phyloP scores from a whole-genome alignment of 1,284 basidiomycete species.

The Irpex sp. region DNA sequence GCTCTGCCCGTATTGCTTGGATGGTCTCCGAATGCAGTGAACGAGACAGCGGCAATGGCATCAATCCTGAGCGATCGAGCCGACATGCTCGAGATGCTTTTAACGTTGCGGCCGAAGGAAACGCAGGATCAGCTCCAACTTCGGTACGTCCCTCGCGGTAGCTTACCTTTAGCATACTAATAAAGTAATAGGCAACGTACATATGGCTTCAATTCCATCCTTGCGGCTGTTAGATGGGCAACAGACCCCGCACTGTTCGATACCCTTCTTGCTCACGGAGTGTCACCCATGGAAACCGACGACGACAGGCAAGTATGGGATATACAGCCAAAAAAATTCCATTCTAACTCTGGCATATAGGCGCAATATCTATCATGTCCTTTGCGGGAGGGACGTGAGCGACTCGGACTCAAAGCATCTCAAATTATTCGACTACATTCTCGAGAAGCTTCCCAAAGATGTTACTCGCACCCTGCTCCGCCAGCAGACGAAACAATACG shows the following conservation, averaged over 20 bases:
- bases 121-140: constrained; percentile 37
- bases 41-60: constrained; percentile 46
- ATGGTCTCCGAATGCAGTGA: constrained; percentile 39
- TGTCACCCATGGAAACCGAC: constrained; percentile 42
- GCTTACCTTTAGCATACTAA: neutral
- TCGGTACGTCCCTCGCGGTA: constrained; percentile 29
- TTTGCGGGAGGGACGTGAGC: constrained; percentile 28
- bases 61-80: constrained; percentile 34
- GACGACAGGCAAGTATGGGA: constrained; percentile 35
- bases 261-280: constrained; percentile 43
- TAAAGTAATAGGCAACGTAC: constrained; percentile 2
- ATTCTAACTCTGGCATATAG: constrained; percentile 24
- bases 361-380: constrained; percentile 53
- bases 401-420: constrained; percentile 8
- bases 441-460: constrained; percentile 47
- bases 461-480: constrained; percentile 36
- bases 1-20: constrained; percentile 45
- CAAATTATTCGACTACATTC: constrained; percentile 36
- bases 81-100: constrained; percentile 39
- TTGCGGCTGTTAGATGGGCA: constrained; percentile 34
- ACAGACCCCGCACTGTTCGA: constrained; percentile 38
- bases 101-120: constrained; percentile 35
- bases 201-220: constrained; percentile 38
- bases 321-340: neutral
- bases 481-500: constrained; percentile 40